phyloP scores from a whole-genome alignment of 176 grass and related monocot genomes.

The sorghum (Sorghum bicolor) region Sorghum_bicolor_NCBIv3 NC_012879.2:1572001-1572500 shows the following conservation, averaged over 20 bases:
- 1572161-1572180: not conserved
- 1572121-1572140: not conserved
- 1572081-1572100: conserved; percentile 44
- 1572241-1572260: not conserved
- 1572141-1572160: not conserved
- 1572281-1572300: not conserved
- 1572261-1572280: not conserved
- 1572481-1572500: not conserved
- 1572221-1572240: not conserved
- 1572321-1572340: not conserved
- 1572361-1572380: not conserved
- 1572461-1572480: too few species aligned
- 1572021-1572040: conserved; percentile 26
- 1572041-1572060: not conserved
- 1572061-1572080: not conserved
- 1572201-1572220: not conserved
- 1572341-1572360: not conserved
- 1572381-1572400: not conserved
- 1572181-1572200: not conserved
- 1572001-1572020: not conserved
- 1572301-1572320: not conserved
- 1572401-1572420: too few species aligned
- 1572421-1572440: too few species aligned
- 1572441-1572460: too few species aligned
- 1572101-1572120: not conserved